Evolutionary conservation across 768 basidiomycete genomes (phyloP).

Genomic region (Leccinum subgranulosum): DNA sequence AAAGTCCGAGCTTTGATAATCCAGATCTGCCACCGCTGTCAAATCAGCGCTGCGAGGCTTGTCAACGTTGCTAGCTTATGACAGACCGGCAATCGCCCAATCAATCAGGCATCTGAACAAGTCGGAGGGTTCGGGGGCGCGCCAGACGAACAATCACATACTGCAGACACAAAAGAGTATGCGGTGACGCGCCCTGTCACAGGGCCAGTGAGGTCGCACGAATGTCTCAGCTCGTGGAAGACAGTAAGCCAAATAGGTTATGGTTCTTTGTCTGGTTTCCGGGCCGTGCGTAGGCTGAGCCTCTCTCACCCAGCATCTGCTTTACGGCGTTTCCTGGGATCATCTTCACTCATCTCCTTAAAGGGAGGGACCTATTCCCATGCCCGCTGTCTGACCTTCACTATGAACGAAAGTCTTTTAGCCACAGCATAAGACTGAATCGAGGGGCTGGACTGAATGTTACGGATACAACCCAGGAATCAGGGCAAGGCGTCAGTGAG

Average conservation of each 20-base stretch:
- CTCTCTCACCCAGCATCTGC: slow-evolving; percentile 5
- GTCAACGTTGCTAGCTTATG: neutral
- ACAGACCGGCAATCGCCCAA: neutral
- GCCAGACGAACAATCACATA: slow-evolving; percentile 4
- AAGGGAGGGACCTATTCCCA: slow-evolving; percentile 13
- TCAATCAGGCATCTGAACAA: neutral
- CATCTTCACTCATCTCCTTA: slow-evolving; percentile 3
- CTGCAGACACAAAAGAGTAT: neutral
- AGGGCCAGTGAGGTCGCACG: slow-evolving; percentile 7
- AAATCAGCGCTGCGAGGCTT: slow-evolving; percentile 12
- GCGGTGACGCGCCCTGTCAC: neutral
- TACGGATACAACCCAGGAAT: slow-evolving; percentile 11
- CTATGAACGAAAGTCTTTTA: neutral
- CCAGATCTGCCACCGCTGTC: slow-evolving; percentile 7
- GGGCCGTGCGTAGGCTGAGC: neutral
- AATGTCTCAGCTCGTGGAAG: neutral
- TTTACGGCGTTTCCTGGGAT: slow-evolving; percentile 13
- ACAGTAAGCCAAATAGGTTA: slow-evolving; percentile 7
- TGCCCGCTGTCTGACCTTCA: neutral
- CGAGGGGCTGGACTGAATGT: slow-evolving; percentile 11
- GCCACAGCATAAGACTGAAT: neutral
- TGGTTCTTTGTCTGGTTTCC: slow-evolving; percentile 11
- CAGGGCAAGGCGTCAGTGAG: slow-evolving; percentile 9
- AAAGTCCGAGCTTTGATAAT: neutral
- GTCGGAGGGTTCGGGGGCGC: slow-evolving; percentile 5